Percentiles rank a stretch among this genome's conserved stretches.
Evolutionary conservation across 257 asterid genomes (phyloP).

Genomic region (Nicotiana tabacum): DNA sequence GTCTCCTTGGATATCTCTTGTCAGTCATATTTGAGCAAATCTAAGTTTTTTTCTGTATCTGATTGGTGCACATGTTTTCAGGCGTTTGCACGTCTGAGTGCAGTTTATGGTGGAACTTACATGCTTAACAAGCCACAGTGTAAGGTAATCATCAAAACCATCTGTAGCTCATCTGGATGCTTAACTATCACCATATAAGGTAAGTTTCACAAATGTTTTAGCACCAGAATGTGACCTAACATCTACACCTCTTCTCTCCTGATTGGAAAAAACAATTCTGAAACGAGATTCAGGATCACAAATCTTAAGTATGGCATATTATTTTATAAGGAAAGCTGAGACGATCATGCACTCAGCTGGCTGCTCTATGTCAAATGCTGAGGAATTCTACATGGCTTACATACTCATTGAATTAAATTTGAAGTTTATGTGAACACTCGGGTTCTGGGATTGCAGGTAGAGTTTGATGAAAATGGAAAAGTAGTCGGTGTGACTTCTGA

Average conservation of each 20-base stretch:
- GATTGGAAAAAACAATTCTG: not conserved
- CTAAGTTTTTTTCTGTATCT: not conserved
- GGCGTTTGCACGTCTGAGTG: conserved; percentile 99
- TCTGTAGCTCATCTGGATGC: not conserved
- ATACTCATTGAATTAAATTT: not conserved
- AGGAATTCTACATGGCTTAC: not conserved
- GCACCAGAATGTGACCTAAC: not conserved
- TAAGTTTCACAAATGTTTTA: not conserved
- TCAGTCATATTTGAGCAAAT: not conserved
- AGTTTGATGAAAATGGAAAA: conserved; percentile 72
- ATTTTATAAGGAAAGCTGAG: not conserved
- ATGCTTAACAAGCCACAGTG: conserved; percentile 97
- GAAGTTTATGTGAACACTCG: not conserved
- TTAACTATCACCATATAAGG: not conserved
- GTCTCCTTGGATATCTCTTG: conserved; percentile 12
- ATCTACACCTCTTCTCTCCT: not conserved
- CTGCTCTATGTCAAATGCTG: not conserved
- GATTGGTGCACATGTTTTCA: conserved; percentile 22
- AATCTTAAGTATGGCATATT: not conserved
- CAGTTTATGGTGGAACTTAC: conserved; percentile 98
- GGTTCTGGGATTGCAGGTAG: conserved; percentile 45
- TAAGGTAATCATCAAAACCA: conserved; percentile 43
- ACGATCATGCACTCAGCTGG: not conserved
- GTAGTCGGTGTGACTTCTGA: conserved; percentile 88
- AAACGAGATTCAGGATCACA: not conserved